A percentile compares a stretch with the other conserved stretches of the same genome.
Evolutionary conservation across 306 rosid genomes (phyloP).

Genomic region (Vigna nakashimae): DNA sequence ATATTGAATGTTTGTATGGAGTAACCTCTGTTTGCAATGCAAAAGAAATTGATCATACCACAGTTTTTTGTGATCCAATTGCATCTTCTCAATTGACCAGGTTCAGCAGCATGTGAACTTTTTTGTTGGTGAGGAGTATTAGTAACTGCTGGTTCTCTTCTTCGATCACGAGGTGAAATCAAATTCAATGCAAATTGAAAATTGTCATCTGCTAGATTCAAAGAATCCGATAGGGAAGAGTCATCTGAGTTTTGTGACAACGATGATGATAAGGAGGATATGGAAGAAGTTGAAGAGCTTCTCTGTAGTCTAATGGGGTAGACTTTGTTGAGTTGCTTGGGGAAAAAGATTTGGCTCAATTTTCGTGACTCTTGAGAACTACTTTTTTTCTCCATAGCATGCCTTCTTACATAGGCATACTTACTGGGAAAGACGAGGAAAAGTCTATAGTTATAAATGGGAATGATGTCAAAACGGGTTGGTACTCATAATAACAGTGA

Average conservation of each 20-base stretch:
- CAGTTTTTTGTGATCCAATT: constrained; percentile 87
- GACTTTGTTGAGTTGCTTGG: constrained; percentile 73
- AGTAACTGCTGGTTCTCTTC: constrained; percentile 51
- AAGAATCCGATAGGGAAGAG: constrained; percentile 64
- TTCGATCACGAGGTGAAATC: constrained; percentile 53
- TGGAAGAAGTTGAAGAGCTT: constrained; percentile 74
- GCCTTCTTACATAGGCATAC: constrained; percentile 60
- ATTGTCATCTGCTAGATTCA: constrained; percentile 62
- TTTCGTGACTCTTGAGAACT: constrained; percentile 59
- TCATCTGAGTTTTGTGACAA: constrained; percentile 84
- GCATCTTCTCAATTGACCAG: constrained; percentile 77
- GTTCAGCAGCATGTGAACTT: constrained; percentile 14
- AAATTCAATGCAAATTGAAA: constrained; percentile 67
- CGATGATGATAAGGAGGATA: constrained; percentile 62
- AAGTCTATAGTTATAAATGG: constrained; percentile 28
- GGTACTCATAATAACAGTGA: constrained; percentile 22
- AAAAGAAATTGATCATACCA: constrained; percentile 55
- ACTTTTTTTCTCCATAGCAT: constrained; percentile 60
- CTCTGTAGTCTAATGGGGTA: constrained; percentile 82
- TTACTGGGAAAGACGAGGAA: constrained; percentile 33
- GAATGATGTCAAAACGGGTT: constrained; percentile 39
- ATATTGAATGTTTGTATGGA: not conserved
- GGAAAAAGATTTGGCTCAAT: constrained; percentile 54
- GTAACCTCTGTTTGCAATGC: not conserved
- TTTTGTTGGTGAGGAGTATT: constrained; percentile 44